Evolutionary conservation across 2,329 filamentous ascomycete species (phyloP), one percentile per base, ranked within the genome.

Genomic region (Akanthomyces dipterigenus): DNA sequence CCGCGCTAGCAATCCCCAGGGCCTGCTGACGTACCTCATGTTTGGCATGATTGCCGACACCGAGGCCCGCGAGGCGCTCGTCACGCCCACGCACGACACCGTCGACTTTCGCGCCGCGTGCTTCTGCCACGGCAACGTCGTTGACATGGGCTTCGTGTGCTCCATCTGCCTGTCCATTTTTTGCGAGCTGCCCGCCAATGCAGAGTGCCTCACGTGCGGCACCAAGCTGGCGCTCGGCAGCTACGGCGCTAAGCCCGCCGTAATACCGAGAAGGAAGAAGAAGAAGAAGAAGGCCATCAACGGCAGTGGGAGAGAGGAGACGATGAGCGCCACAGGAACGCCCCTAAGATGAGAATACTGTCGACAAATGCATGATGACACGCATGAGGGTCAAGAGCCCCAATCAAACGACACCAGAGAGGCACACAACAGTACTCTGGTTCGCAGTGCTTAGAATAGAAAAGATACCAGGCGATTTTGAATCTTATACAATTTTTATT

Each of bases 81-180:
- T 96, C 46, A 79, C 88, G 5, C 93, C 95, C 0, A 91, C 89
- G 8, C 88, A 91, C 42, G 89, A 93, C 61, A 87, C 89, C 49
- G 92, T 99, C 48, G 96, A 99, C 76, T 99, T 99, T 73, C 86
- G 95, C 48, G 93, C 96, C n/a, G 95, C 95, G 3, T 99, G 95
- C 72, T 99, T 99, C 77, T 99, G 95, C 72, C 95, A 99, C 76
- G 83, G 93, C 55, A 86, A 85, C 40, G 91, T 98, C 22, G 88
- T 99, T 48, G 91, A 97, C 74, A 86, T 93, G 1, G 95, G 93
- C 9, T 99, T 91, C 72, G 93, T 99, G 42, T 99, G 95, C 78
- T 96, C 91, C 64, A 92, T 99, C 67, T 99, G 95, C 71, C 79
- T 99, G 49, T 96, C 91, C 73, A 99, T 96, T 68, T 96, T 96